Conservation (phyloP, 768 basidiomycete species). For the Russula earlei region DNA sequence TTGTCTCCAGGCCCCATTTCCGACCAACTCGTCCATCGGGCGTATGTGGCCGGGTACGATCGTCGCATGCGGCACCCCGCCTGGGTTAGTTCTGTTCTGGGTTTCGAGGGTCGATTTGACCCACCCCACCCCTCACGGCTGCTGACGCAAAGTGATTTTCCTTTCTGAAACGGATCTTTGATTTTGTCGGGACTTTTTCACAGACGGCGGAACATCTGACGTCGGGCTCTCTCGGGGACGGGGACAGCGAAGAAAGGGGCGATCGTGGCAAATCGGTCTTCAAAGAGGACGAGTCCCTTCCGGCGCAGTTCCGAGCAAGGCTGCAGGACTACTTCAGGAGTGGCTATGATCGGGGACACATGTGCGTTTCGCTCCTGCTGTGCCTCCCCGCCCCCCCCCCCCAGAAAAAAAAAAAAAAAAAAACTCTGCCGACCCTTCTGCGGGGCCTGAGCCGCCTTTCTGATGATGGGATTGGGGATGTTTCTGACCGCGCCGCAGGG, state of each 20-base stretch:
- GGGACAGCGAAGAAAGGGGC: constrained; percentile 33
- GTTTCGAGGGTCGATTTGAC: too few species aligned
- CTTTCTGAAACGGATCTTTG: too few species aligned
- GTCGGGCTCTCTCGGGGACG: constrained; percentile 24
- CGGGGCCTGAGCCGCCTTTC: too few species aligned
- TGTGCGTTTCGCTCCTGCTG: constrained; percentile 52
- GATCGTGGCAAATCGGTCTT: constrained; percentile 76
- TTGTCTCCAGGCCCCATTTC: constrained; percentile 60
- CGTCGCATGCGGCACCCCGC: constrained; percentile 82
- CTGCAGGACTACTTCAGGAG: constrained; percentile 86
- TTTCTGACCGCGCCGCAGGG: constrained; percentile 38
- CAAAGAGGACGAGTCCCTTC: constrained; percentile 73
- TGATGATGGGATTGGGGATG: background rate
- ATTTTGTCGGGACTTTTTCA: background rate
- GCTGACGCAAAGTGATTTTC: too few species aligned
- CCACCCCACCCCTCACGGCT: too few species aligned
- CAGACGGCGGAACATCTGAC: constrained; percentile 96
- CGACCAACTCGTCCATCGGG: constrained; percentile 69
- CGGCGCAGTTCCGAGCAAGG: constrained; percentile 67
- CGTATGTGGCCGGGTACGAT: constrained; percentile 88
- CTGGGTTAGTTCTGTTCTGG: constrained; percentile 63
- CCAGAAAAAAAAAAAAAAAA: too few species aligned
- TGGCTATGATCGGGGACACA: constrained; percentile 95
- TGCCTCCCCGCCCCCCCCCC: too few species aligned
- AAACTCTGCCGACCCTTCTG: too few species aligned